These are phyloP conservation scores for Eucalyptus curtisii DNA, from an alignment of 345 rosid genomes.

Conservation along the genomic window DNA sequence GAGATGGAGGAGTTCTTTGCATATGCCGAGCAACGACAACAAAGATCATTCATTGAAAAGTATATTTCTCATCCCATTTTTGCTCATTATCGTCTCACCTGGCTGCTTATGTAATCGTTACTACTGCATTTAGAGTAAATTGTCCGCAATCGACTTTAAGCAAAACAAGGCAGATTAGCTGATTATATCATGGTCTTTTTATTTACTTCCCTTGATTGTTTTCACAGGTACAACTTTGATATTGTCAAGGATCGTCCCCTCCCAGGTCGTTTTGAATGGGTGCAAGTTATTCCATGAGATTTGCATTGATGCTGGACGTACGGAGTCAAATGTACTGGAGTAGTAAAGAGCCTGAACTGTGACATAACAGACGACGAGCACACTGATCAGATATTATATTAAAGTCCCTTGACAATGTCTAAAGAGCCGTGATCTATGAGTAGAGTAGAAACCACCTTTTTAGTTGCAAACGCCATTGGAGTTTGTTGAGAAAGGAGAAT, in stretches of 20 bases:
- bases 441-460: neutral
- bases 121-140: neutral
- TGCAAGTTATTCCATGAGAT: constrained; percentile 33
- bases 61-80: neutral
- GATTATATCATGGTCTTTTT: neutral
- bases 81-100: neutral
- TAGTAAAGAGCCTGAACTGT: neutral
- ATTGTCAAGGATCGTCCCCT: constrained; percentile 51
- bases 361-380: neutral
- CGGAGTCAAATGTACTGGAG: neutral
- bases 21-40: constrained; percentile 41
- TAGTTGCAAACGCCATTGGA: neutral
- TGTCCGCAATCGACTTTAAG: neutral
- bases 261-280: constrained; percentile 80
- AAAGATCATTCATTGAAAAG: constrained; percentile 44
- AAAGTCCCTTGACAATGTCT: neutral
- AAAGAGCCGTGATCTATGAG: neutral
- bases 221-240: constrained; percentile 63
- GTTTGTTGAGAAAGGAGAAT: neutral
- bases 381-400: neutral
- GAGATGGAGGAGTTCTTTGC: constrained; percentile 81
- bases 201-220: neutral
- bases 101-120: neutral
- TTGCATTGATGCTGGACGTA: neutral
- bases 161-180: neutral